Conservation (phyloP, 345 rosid species). For the Hibiscus trionum region DNA sequence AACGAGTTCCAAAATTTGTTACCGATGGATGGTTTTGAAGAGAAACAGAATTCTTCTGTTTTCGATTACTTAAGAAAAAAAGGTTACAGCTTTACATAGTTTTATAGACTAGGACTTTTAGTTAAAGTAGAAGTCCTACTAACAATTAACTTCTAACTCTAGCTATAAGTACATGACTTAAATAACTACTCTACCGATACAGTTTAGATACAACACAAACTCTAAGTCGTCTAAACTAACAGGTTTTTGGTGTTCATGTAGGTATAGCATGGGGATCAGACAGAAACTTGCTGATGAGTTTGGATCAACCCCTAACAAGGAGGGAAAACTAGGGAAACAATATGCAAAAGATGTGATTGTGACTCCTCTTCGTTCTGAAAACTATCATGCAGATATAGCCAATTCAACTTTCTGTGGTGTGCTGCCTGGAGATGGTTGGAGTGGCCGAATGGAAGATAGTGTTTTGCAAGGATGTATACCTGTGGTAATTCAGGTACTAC, state of each 20-base stretch:
- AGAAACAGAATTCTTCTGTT: too few relatives aligned
- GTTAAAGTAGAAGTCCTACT: too few relatives aligned
- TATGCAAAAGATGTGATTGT: conserved; percentile 70
- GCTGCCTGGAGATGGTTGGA: conserved; percentile 99
- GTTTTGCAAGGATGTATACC: conserved; percentile 94
- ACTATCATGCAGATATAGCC: conserved; percentile 65
- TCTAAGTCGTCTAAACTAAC: too few relatives aligned
- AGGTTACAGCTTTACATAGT: too few relatives aligned
- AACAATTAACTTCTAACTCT: too few relatives aligned
- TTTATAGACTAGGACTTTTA: too few relatives aligned
- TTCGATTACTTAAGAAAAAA: too few relatives aligned
- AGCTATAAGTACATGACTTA: too few relatives aligned
- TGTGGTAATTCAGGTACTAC: conserved; percentile 79
- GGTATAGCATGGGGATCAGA: conserved; percentile 96
- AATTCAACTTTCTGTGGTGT: conserved; percentile 86
- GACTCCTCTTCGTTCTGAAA: conserved; percentile 49
- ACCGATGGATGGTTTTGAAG: conserved; percentile 3
- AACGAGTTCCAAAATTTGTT: neutral
- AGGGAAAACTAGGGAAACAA: conserved; percentile 88
- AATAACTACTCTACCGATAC: too few relatives aligned
- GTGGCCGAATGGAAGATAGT: conserved; percentile 99
- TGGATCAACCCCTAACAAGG: conserved; percentile 87
- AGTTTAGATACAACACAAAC: too few relatives aligned
- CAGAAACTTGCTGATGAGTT: conserved; percentile 85
- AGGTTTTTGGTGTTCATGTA: conserved; percentile 22